These are phyloP conservation scores for Leccinum incarnatum DNA, from an alignment of 768 basidiomycete genomes.

Conservation along the genomic window DNA sequence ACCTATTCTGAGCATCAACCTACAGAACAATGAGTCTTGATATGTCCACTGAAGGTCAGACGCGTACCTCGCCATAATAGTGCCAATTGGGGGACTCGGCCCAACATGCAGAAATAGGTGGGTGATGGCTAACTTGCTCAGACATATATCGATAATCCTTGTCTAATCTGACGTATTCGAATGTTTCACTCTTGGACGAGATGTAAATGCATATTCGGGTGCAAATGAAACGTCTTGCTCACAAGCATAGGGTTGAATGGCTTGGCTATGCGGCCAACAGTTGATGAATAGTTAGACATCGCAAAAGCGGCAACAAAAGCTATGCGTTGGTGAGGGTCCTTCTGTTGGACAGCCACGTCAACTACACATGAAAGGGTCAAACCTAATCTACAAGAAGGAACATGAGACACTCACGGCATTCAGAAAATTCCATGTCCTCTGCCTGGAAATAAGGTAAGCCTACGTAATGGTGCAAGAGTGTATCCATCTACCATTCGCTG, in stretches of 20 bases:
- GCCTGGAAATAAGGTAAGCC: constrained; percentile 40
- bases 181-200: constrained; percentile 72
- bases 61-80: constrained; percentile 79
- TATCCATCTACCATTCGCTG: constrained; percentile 74
- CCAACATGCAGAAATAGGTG: constrained; percentile 95
- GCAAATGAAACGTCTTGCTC: constrained; percentile 25
- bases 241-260: constrained; percentile 97
- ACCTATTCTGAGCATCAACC: constrained; percentile 97
- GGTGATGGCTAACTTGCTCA: constrained; percentile 97
- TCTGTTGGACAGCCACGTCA: constrained; percentile 77
- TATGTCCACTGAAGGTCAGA: not conserved
- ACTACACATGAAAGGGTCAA: constrained; percentile 43
- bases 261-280: constrained; percentile 94
- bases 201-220: not conserved
- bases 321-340: constrained; percentile 75
- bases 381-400: constrained; percentile 1
- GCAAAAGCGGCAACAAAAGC: constrained; percentile 96
- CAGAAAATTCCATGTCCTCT: constrained; percentile 97
- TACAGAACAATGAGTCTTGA: constrained; percentile 27
- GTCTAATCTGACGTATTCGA: constrained; percentile 87
- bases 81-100: constrained; percentile 87
- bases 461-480: not conserved
- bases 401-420: constrained; percentile 60
- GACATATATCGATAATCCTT: constrained; percentile 90
- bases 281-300: constrained; percentile 97